These are phyloP conservation scores for Plasmodium gonderi DNA, from an alignment of 169 alveolate genomes.

Conservation along the genomic window DNA sequence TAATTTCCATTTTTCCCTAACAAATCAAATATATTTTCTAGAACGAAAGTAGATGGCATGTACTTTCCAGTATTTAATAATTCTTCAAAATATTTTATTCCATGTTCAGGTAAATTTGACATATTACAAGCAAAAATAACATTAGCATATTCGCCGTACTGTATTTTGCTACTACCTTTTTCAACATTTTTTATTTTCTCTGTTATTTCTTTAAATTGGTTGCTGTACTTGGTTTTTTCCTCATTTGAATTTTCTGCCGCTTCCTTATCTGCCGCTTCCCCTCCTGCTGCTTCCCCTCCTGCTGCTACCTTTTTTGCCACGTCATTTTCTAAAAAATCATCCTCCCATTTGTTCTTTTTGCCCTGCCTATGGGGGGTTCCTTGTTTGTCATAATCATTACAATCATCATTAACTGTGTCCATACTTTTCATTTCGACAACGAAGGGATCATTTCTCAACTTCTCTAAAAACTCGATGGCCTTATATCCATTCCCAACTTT, in stretches of 20 bases:
- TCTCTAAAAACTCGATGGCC: constrained; percentile 60
- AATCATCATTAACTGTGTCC: background rate
- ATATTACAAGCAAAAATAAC: constrained; percentile 68
- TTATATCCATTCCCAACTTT: constrained; percentile 50
- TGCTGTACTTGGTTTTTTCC: constrained; percentile 5
- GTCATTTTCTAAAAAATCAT: too few species aligned
- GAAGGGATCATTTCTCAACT: constrained; percentile 56
- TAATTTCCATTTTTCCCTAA: constrained; percentile 69
- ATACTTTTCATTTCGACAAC: constrained; percentile 13
- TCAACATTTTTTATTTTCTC: constrained; percentile 40
- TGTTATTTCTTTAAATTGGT: constrained; percentile 34
- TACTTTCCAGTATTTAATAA: constrained; percentile 65
- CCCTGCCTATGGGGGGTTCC: background rate
- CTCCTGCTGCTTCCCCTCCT: too few species aligned
- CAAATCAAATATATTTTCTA: constrained; percentile 62
- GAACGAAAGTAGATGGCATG: constrained; percentile 53
- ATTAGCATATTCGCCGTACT: constrained; percentile 70
- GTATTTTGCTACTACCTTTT: constrained; percentile 47
- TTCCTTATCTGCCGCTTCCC: constrained; percentile 14
- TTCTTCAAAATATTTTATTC: constrained; percentile 72
- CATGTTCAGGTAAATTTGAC: constrained; percentile 55
- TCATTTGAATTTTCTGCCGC: background rate
- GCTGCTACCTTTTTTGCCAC: background rate
- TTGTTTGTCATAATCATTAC: background rate
- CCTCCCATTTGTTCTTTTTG: background rate